Base-by-base conservation (phyloP, 2,329 filamentous ascomycete genomes). In the Chrysoporthe cubensis region DNA sequence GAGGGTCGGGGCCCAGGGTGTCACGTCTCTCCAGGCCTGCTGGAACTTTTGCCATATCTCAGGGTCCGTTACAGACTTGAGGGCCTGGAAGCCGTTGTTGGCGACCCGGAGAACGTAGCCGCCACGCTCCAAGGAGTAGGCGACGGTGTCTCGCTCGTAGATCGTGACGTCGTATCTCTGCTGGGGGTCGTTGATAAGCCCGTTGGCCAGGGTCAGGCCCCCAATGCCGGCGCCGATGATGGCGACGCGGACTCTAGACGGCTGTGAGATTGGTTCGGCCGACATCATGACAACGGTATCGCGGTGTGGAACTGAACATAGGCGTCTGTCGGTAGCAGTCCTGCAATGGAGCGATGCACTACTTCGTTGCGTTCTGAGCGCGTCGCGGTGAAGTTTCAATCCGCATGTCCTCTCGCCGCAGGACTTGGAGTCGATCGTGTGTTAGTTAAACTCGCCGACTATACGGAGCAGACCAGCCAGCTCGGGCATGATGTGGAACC, bases 221-320 rank as follows among this genome's bases (percentile, higher is more conserved):
- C 57, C n/a, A 13, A 60, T 60, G 57, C 40, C 57, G 37, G 57
- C 57, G 40, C 57, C 40, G n/a, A 60, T 44, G 57, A 60, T 44
- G 18, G 40, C 57, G 4, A 60, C 18, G 37, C 57, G 57, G n/a
- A 44, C 32, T 8, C 26, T 13, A 4, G 34, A 13, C 8, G 57
- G 13, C 3, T n/a, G 37, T 4, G 34, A 7, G 5, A 5, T 9
- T 13, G 57, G 1, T 26, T 5, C 13, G 21, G 54, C 7, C 4
- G 57, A 40, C 57, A 60, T 60, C 14, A 40, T n/a, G 46, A 21
- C 37, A 18, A 16, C 4, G 2, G 16, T 46, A 16, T 18, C 4
- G 6, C 46, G 14, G 18, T 21, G 13, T 8, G 46, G 46, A n/a
- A 18, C 7, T 18, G 16, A 46, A 3, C 14, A 18, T 16, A 46